Evolutionary conservation across 139 green algal species (phyloP), one percentile per base, ranked within the genome.

Genomic region (Tetraselmis chui): DNA sequence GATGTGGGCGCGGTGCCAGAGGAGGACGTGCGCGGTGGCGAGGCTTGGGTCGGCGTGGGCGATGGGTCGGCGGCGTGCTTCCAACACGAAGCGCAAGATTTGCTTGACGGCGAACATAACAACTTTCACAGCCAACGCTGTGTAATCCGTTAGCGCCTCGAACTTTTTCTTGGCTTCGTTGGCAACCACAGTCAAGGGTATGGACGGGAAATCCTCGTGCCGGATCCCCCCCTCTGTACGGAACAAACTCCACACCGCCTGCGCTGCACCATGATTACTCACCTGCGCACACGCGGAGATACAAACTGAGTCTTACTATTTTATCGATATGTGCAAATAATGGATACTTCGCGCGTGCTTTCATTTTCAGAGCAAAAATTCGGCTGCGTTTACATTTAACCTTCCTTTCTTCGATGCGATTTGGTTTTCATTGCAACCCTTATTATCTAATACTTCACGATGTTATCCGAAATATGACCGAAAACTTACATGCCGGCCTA

Each of bases 11-110:
- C 85, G 85, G 32, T 82, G 77, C 75, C 77, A 83, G 59, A 88
- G 79, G 79, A 88, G 29, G 27, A 88, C 85, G 77, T 88, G 85
- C 23, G 85, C 85, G 59, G 74, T 78, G 30, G 78, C 78, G 30
- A 88, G 76, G 1, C 82, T 80, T 26, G 85, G 85, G 76, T 88
- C 85, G 30, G 32, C 78, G 23, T 83, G 82, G 23, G 78, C 79
- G 22, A 88, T 86, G 27, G 85, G 85, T 25, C 82, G 82, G 79
- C 81, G 83, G 81, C 75, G 75, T 31, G 59, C 79, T 28, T 80
- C 31, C 75, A 80, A 11, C 32, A 84, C 67, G 27, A 80, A 45
- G 31, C 59, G 74, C 23, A 80, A 31, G 26, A 77, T 75, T 23
- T 59, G 27, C 76, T 84, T 84, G 81, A 75, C 74, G 27, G 45